phyloP scores from a whole-genome alignment of 2,329 filamentous ascomycete species.

The Lachnellula hyalina region DNA sequence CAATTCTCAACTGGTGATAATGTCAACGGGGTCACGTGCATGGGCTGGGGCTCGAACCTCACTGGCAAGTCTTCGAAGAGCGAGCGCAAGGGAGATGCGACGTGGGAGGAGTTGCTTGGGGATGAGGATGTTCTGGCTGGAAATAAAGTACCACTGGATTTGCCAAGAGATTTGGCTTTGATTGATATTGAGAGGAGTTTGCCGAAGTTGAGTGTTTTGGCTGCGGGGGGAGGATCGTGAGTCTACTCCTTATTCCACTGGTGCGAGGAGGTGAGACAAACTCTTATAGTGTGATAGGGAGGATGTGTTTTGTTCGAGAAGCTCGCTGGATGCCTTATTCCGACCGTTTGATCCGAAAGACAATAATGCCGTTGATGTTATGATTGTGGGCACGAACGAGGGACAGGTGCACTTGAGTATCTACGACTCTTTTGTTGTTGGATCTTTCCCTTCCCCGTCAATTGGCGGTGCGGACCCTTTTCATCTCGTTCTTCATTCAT shows the following conservation, averaged over 20 bases:
- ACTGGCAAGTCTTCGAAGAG: constrained; percentile 16
- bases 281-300: constrained; percentile 23
- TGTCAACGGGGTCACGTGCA: constrained; percentile 39
- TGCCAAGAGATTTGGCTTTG: constrained; percentile 69
- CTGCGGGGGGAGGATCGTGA: constrained; percentile 59
- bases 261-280: neutral
- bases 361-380: constrained; percentile 71
- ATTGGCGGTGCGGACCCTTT: constrained; percentile 23
- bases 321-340: constrained; percentile 32
- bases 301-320: constrained; percentile 31
- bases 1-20: constrained; percentile 46
- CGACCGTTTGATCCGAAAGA: constrained; percentile 48
- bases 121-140: constrained; percentile 9
- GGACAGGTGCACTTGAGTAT: constrained; percentile 73
- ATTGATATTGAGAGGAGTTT: constrained; percentile 72
- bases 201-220: constrained; percentile 69
- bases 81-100: constrained; percentile 11
- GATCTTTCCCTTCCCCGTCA: constrained; percentile 49
- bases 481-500: constrained; percentile 54
- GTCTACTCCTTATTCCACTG: constrained; percentile 24
- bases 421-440: constrained; percentile 79
- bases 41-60: constrained; percentile 33
- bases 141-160: constrained; percentile 36
- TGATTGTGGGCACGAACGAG: constrained; percentile 67
- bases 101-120: constrained; percentile 20